These are phyloP conservation scores for Microascus cirrosus DNA, from an alignment of 2,329 filamentous ascomycete genomes.

Conservation along the genomic window DNA sequence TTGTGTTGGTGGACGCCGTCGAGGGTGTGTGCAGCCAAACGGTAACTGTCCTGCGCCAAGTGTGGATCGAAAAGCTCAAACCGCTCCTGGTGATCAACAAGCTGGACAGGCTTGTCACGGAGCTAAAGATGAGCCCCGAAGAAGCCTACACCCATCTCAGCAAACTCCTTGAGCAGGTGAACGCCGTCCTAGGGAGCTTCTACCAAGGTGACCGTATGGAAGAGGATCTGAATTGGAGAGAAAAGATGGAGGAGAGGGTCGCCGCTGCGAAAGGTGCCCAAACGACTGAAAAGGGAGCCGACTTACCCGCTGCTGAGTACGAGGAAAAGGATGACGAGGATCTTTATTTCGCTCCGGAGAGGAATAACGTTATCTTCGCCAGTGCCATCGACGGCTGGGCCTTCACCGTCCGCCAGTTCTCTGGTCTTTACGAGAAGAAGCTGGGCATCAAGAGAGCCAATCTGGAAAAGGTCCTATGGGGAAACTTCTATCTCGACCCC, in stretches of 20 bases:
- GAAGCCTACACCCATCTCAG: constrained; percentile 86
- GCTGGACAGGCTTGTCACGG: constrained; percentile 88
- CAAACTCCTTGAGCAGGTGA: constrained; percentile 88
- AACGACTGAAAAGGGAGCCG: constrained; percentile 10
- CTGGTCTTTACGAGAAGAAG: constrained; percentile 89
- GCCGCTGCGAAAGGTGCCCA: constrained; percentile 52
- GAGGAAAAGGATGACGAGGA: constrained; percentile 93
- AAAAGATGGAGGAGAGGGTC: constrained; percentile 78
- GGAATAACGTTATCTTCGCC: constrained; percentile 98
- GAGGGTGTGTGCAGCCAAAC: constrained; percentile 98
- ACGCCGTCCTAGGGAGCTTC: constrained; percentile 93
- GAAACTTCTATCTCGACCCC: constrained; percentile 89
- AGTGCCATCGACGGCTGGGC: constrained; percentile 99
- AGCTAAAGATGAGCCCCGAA: constrained; percentile 81
- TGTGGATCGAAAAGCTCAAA: constrained; percentile 92
- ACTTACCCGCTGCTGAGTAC: constrained; percentile 33
- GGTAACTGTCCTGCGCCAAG: constrained; percentile 87
- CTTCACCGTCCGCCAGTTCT: constrained; percentile 92
- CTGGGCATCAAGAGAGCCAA: constrained; percentile 81
- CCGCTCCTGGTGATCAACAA: constrained; percentile 96
- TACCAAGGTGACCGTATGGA: constrained; percentile 98
- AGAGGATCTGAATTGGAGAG: constrained; percentile 91
- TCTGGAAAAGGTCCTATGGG: constrained; percentile 93
- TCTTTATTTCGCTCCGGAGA: constrained; percentile 94
- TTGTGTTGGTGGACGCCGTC: constrained; percentile 91